Evolutionary conservation across 345 rosid species (phyloP), one percentile per base, ranked within the genome.

Genomic region (Brassica nigra): DNA sequence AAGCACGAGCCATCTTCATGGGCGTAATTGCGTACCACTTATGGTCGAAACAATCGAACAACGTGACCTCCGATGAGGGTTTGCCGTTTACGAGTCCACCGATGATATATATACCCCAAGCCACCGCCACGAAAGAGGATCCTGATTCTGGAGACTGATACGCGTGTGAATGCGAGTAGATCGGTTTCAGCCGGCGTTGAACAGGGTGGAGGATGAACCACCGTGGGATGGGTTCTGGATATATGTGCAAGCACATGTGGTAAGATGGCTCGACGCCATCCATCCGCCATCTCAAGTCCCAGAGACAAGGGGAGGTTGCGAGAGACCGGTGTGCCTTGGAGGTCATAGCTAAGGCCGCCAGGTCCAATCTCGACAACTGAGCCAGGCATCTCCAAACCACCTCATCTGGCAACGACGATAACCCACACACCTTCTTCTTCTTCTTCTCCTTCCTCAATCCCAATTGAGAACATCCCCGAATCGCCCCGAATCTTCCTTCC

Each of bases 291-390:
- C 66, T 62, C 37, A 12, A 29, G 66, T 62, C 9, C 37, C 37
- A 62, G 37, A 62, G 66, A 8, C 6, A 8, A 29, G 66, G 39
- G 8, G 66, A 30, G 3, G 1, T 8, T 30, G 16, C 37, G 0
- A 30, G 36, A 29, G 36, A 30, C 66, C 37, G 66, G 66, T 62
- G 37, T 12, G 4, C 9, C 37, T 62, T 29, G 11, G 66, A 62
- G 36, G 66, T 33, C 18, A 62, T 14, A 11, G 9, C 18, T 2
- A 62, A 62, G 37, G 66, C 37, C 9, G 66, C 66, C 8, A 62
- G 66, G 36, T 62, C 66, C 9, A 29, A 77, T 37, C 90, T 80
- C 9, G 92, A 23, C 27, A 23, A 23, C 27, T 23, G 27, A 23
- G 27, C 18, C 18, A 18, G 18, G 18, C 18, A 18, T 18, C 18